phyloP scores from a whole-genome alignment of 2,329 filamentous ascomycete genomes.

The Talaromyces sp. region DNA sequence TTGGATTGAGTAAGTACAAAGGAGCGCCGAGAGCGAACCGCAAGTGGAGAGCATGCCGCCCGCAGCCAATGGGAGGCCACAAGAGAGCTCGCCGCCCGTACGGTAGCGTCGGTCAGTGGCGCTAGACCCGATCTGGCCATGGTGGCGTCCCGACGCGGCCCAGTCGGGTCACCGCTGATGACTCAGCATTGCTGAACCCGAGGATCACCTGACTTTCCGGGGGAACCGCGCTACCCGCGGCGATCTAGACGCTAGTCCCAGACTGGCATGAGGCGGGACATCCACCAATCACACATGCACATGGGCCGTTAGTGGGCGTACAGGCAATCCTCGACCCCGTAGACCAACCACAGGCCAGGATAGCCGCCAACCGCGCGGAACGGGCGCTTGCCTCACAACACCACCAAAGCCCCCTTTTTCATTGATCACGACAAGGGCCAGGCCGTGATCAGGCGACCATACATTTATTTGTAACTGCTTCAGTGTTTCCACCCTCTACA shows the following conservation, averaged over 20 bases:
- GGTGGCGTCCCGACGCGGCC: not conserved
- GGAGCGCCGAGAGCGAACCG: not conserved
- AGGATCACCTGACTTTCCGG: not conserved
- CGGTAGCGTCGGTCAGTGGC: not conserved
- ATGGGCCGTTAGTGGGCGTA: not conserved
- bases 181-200: not conserved
- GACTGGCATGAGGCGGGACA: not conserved
- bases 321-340: not conserved
- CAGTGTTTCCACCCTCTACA: not conserved
- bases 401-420: not conserved
- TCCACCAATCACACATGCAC: not conserved
- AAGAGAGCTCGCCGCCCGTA: not conserved
- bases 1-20: not conserved
- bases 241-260: not conserved
- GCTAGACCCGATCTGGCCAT: not conserved
- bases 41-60: not conserved
- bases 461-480: not conserved
- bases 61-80: not conserved
- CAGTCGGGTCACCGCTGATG: not conserved
- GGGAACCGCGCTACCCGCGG: not conserved
- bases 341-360: not conserved
- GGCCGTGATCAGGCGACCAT: not conserved
- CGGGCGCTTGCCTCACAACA: constrained; percentile 29
- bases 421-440: not conserved
- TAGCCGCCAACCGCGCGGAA: constrained; percentile 31